A percentile compares a stretch with the other conserved stretches of the same genome.
Evolutionary conservation across 305 asterid genomes (phyloP).

Genomic region (Fraxinus ornus): DNA sequence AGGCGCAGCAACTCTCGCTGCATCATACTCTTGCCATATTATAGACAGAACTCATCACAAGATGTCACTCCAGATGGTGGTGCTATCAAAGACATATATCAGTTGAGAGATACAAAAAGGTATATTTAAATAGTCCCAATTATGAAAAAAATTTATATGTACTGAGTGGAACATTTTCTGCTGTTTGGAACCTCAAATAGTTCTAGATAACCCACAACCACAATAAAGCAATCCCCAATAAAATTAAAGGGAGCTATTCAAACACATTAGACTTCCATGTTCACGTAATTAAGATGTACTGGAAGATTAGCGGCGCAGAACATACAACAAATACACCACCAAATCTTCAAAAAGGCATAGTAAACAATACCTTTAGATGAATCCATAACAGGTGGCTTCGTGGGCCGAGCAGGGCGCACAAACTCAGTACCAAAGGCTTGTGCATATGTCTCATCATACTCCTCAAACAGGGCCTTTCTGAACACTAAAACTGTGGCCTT

Average conservation of each 20-base stretch:
- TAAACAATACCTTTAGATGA: slow-evolving; percentile 65
- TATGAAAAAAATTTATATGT: background rate
- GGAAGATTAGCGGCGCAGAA: background rate
- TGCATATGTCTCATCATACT: slow-evolving; percentile 86
- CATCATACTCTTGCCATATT: background rate
- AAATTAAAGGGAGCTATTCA: background rate
- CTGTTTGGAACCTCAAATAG: background rate
- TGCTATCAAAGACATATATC: background rate
- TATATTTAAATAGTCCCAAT: background rate
- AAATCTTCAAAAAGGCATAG: background rate
- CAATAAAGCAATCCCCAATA: background rate
- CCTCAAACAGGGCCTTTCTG: slow-evolving; percentile 74
- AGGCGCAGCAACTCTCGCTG: background rate
- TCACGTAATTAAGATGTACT: background rate
- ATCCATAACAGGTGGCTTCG: slow-evolving; percentile 45
- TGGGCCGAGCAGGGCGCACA: slow-evolving; percentile 49
- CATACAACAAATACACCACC: background rate
- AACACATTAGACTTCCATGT: background rate
- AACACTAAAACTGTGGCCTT: slow-evolving; percentile 63
- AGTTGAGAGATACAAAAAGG: background rate
- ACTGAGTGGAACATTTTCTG: background rate
- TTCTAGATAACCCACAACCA: background rate
- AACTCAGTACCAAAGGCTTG: slow-evolving; percentile 83
- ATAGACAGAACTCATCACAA: background rate
- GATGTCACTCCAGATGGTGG: background rate